Evolutionary conservation across 2,329 filamentous ascomycete species (phyloP).

Genomic region (Helminthosporium solani): DNA sequence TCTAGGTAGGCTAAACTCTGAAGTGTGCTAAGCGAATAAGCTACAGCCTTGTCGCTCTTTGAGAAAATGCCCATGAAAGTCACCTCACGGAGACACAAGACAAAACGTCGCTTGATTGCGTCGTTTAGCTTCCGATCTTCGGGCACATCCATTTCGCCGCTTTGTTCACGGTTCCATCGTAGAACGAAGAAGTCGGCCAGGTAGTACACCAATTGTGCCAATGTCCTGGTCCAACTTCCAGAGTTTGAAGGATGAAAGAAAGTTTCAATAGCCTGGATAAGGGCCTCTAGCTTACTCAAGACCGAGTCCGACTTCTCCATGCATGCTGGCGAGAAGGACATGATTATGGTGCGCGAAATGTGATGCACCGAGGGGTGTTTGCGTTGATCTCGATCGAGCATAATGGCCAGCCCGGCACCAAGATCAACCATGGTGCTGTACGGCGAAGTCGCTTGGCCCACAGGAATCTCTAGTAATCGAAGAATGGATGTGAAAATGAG

Average conservation of each 20-base stretch:
- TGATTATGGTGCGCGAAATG: conserved; percentile 88
- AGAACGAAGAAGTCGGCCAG: conserved; percentile 95
- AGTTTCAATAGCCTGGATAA: conserved; percentile 93
- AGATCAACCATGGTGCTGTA: conserved; percentile 81
- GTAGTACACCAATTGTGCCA: conserved; percentile 89
- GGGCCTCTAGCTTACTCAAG: conserved; percentile 79
- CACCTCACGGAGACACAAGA: conserved; percentile 83
- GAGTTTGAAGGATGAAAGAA: conserved; percentile 99
- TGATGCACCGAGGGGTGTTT: conserved; percentile 92
- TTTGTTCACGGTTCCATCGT: conserved; percentile 94
- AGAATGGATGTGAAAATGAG: conserved; percentile 90
- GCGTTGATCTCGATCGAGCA: conserved; percentile 88
- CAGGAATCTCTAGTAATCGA: conserved; percentile 88
- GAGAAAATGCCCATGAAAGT: conserved; percentile 98
- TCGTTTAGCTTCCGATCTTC: conserved; percentile 75
- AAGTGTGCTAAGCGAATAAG: conserved; percentile 85
- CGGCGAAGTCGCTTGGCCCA: conserved; percentile 90
- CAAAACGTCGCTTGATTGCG: conserved; percentile 84
- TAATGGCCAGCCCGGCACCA: conserved; percentile 76
- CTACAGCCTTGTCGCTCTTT: conserved; percentile 89
- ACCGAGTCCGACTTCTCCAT: conserved; percentile 76
- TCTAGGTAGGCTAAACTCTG: conserved; percentile 89
- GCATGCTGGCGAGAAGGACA: conserved; percentile 85
- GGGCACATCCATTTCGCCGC: conserved; percentile 85
- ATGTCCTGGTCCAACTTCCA: conserved; percentile 83